Base-by-base conservation (phyloP, 1,284 basidiomycete species). In the Ganoderma sp. region DNA sequence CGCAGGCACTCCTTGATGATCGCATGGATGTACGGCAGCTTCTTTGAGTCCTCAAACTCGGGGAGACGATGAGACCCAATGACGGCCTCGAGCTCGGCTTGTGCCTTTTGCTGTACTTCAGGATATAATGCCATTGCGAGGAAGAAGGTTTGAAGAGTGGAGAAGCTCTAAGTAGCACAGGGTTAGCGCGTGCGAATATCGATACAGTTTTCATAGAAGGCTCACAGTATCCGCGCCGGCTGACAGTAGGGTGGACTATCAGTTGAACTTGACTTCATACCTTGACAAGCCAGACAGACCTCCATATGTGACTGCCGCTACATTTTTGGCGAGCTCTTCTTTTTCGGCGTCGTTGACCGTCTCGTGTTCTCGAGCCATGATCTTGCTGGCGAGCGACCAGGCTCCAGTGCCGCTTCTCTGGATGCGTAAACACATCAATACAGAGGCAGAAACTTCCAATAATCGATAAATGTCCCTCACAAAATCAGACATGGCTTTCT, bases 1-100 rank as follows among this genome's bases (percentile, higher is more conserved):
- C 82, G 74, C 48, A 82, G 64, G 17, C 79, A 75, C 67, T 84
- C 83, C 68, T 81, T 79, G 9, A 82, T 72, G 7, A 81, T 66
- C 0, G 79, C 80, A 28, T 79, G 73, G 22, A 83, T 73, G 67
- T 82, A 84, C 2, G 81, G 80, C 28, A 84, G 69, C 2, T 67
- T 67, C 8, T 73, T 69, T 17, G 76, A 66, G 61, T 84, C 83
- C 10, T 73, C 74, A 41, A 82, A 78, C 0, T 76, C 75, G 0
- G 83, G 83, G 1, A 84, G 70, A 12, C 82, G 71, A 41, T 79
- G 75, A 2, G 68, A 43, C 9, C 76, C 74, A 54, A 82, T 72
- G 12, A 82, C 79, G 7, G 70, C 65, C 63, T 81, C 81, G 19
- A 84, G 70, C 66, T 83, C 80, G 32, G 73, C 77, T 63, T 80